Evolutionary conservation across 2,329 filamentous ascomycete genomes (phyloP), one percentile per base, ranked within the genome.

Genomic region (Dactylonectria estremocensis): DNA sequence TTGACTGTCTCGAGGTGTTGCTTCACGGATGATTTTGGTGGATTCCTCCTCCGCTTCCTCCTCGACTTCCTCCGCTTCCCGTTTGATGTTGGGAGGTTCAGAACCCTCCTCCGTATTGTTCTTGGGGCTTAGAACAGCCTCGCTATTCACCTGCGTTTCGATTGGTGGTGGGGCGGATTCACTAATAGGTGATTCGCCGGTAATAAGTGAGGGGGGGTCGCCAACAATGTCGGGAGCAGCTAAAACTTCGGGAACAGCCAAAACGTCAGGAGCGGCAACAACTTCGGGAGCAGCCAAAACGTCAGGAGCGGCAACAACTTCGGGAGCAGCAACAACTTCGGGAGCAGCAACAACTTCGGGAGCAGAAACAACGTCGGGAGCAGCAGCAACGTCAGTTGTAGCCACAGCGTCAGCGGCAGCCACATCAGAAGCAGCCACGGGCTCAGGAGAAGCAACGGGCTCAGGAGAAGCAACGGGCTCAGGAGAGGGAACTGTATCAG

Each of bases 71-170:
- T 59, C 57, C 33, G 46, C 10, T 63, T 75, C 69, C 45, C 65
- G 49, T 52, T 74, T 69, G 58, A 72, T 63, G 31, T 56, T 61
- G 63, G 66, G 31, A 18, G 64, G 62, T 22, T 53, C 20, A 40
- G 59, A 40, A 52, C 48, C 28, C 46, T 72, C 53, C 56, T 62
- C 66, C 20, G 54, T 48, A 45, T 55, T 16, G 11, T 56, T 45
- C 5, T 50, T 28, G 18, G 58, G 9, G 20, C 64, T 52, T 20
- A 55, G 22, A 16, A 53, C 35, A 37, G 54, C 22, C 35, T 62
- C 28, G 24, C 64, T 67, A 50, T 74, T 72, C 50, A 66, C 57
- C 43, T 49, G 60, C 24, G 64, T 46, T 43, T 64, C 48, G 16
- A 46, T 57, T 59, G 64, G 31, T 5, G 61, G 40, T 54, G 64